A percentile compares a stretch with the other conserved stretches of the same genome.
Evolutionary conservation across 2,329 filamentous ascomycete genomes (phyloP).

Genomic region (Mollisia scopiformis): DNA sequence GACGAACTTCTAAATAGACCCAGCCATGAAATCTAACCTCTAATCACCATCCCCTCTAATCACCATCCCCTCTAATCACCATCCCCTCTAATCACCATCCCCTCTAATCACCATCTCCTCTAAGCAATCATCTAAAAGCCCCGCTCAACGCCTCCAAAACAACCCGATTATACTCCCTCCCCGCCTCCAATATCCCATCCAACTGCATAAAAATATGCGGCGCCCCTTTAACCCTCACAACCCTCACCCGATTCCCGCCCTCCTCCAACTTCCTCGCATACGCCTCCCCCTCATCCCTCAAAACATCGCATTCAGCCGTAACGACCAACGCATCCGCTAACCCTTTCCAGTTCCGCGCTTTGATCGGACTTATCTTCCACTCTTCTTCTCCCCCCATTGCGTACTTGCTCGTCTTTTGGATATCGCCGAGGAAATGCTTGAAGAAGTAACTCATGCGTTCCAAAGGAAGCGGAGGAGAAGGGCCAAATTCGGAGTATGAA

Average conservation of each 20-base stretch:
- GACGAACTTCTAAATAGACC: no score
- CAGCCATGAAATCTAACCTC: no score
- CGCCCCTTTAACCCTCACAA: slow-evolving; percentile 20
- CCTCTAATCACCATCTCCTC: background rate
- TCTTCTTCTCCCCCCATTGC: slow-evolving; percentile 3
- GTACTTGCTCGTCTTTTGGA: background rate
- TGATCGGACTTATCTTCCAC: slow-evolving; percentile 27
- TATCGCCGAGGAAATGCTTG: slow-evolving; percentile 17
- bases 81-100: background rate
- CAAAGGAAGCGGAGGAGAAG: slow-evolving; percentile 17
- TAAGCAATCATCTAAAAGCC: background rate
- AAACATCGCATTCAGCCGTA: slow-evolving; percentile 39
- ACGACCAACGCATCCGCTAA: slow-evolving; percentile 38
- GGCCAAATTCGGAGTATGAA: slow-evolving; percentile 24
- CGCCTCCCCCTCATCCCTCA: slow-evolving; percentile 40
- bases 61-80: background rate
- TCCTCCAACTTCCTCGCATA: slow-evolving; percentile 24
- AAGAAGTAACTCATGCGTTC: slow-evolving; percentile 25
- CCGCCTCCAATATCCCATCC: slow-evolving; percentile 25
- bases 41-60: no score
- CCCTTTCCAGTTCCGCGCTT: slow-evolving; percentile 32
- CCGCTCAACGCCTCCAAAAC: slow-evolving; percentile 19
- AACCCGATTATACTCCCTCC: slow-evolving; percentile 23
- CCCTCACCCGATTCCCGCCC: slow-evolving; percentile 18
- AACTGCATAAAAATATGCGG: slow-evolving; percentile 27